phyloP scores from a whole-genome alignment of 2,329 filamentous ascomycete genomes.

The Stachybotrys elegans region DNA sequence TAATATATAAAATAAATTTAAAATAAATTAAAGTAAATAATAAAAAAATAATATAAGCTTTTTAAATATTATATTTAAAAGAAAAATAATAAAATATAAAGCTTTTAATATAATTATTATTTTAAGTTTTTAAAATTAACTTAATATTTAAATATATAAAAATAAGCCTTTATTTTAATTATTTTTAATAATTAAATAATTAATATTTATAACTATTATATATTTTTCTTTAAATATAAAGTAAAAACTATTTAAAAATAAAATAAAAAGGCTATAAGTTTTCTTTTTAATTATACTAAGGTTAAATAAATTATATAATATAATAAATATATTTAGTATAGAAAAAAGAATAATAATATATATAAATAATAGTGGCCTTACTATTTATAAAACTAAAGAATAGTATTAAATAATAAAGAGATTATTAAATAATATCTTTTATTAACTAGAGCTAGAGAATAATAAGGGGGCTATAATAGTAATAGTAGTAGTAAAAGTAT shows the following conservation, averaged over 20 bases:
- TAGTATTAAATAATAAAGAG: not conserved
- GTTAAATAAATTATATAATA: not conserved
- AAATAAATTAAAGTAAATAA: not conserved
- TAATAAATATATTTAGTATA: not conserved
- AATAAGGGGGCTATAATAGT: not conserved
- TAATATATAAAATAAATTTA: not conserved
- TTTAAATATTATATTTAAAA: conserved; percentile 1
- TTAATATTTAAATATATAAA: not conserved
- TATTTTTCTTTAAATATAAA: not conserved
- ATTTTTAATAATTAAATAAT: not conserved
- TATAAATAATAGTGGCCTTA: not conserved
- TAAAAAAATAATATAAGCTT: conserved; percentile 1
- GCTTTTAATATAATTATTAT: not conserved
- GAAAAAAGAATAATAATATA: conserved; percentile 2
- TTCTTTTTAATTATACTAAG: not conserved
- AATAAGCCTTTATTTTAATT: not conserved
- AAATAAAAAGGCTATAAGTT: not conserved
- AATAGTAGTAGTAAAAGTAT: not conserved
- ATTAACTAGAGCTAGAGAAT: not conserved
- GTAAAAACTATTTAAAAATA: not conserved
- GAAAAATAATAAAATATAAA: not conserved
- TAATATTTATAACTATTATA: not conserved
- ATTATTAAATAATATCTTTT: not conserved
- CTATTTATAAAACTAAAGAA: conserved; percentile 1
- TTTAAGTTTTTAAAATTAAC: not conserved